Evolutionary conservation across 192 early-diverging fungal species (phyloP).

Genomic region (Coemansia asiatica): DNA sequence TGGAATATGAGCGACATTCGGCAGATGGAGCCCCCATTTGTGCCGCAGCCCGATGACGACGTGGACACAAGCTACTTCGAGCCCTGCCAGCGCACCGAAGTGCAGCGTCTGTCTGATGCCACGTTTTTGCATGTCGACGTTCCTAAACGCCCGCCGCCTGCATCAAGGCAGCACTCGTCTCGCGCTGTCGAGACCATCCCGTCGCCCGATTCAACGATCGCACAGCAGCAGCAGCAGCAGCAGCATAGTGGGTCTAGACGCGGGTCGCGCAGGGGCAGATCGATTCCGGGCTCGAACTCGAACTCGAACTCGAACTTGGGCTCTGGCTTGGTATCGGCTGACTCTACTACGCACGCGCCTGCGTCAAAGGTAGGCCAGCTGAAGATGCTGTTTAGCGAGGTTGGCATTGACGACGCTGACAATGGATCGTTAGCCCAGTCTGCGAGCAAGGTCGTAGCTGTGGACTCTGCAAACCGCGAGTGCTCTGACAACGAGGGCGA

Average conservation of each 20-base stretch:
- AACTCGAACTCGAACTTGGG: constrained; percentile 11
- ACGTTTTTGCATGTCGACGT: constrained; percentile 51
- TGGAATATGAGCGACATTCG: constrained; percentile 77
- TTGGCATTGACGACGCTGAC: constrained; percentile 1
- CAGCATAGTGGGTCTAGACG: constrained; percentile 26
- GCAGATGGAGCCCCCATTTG: constrained; percentile 79
- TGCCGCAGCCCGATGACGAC: constrained; percentile 77
- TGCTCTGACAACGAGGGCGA: background rate
- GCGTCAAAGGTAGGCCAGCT: constrained; percentile 40
- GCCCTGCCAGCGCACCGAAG: constrained; percentile 77
- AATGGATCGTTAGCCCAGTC: background rate
- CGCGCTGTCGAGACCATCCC: constrained; percentile 2
- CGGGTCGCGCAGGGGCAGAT: constrained; percentile 23
- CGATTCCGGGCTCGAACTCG: constrained; percentile 24
- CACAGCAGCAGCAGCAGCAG: constrained; percentile 1
- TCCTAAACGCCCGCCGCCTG: constrained; percentile 9
- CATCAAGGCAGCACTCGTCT: constrained; percentile 15
- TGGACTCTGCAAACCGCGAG: background rate
- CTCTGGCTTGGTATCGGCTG: constrained; percentile 10
- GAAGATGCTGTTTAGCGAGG: constrained; percentile 42
- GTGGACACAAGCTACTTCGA: constrained; percentile 93
- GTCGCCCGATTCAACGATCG: background rate
- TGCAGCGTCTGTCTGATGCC: constrained; percentile 69
- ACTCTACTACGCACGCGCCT: background rate
- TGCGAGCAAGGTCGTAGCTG: background rate